phyloP scores from a whole-genome alignment of 1,139 yeast species.

The Starmera stellimalicola region DNA sequence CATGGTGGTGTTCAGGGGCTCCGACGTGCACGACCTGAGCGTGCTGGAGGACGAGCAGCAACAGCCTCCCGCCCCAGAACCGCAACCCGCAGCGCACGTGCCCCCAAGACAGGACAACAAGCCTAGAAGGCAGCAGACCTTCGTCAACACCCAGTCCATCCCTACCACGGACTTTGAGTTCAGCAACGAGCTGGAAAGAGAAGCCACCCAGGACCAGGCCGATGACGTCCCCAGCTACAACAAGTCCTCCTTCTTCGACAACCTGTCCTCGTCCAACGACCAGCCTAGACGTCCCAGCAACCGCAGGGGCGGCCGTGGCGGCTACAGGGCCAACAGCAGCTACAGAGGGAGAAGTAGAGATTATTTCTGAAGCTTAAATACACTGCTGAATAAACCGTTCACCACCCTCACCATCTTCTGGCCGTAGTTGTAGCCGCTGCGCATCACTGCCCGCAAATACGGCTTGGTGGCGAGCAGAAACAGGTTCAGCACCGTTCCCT shows the following conservation, averaged over 20 bases:
- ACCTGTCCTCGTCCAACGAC: slow-evolving; percentile 58
- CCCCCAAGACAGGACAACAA: slow-evolving; percentile 31
- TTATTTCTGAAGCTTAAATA: no score
- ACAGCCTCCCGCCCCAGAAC: slow-evolving; percentile 12
- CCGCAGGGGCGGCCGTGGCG: slow-evolving; percentile 13
- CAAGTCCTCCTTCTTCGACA: slow-evolving; percentile 75
- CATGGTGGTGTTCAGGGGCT: slow-evolving; percentile 80
- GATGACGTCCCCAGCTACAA: slow-evolving; percentile 37
- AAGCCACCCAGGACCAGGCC: slow-evolving; percentile 2
- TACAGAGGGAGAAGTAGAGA: slow-evolving; percentile 26
- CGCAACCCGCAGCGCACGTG: slow-evolving; percentile 32
- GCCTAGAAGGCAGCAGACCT: slow-evolving; percentile 14
- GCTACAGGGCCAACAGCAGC: slow-evolving; percentile 23
- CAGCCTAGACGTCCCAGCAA: no score
- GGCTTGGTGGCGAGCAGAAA: slow-evolving; percentile 31
- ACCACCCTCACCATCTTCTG: neutral
- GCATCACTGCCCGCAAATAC: slow-evolving; percentile 24
- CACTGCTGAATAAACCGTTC: slow-evolving; percentile 1
- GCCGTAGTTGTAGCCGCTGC: slow-evolving; percentile 20
- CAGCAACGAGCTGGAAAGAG: slow-evolving; percentile 23
- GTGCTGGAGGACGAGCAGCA: slow-evolving; percentile 55
- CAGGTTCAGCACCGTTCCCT: slow-evolving; percentile 42
- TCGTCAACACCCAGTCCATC: slow-evolving; percentile 18
- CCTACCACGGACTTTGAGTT: slow-evolving; percentile 52
- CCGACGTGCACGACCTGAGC: slow-evolving; percentile 83